A percentile compares a stretch with the other conserved stretches of the same genome.
phyloP scores from a whole-genome alignment of 176 grass and related monocot species.

The Tuctoria greenei region DNA sequence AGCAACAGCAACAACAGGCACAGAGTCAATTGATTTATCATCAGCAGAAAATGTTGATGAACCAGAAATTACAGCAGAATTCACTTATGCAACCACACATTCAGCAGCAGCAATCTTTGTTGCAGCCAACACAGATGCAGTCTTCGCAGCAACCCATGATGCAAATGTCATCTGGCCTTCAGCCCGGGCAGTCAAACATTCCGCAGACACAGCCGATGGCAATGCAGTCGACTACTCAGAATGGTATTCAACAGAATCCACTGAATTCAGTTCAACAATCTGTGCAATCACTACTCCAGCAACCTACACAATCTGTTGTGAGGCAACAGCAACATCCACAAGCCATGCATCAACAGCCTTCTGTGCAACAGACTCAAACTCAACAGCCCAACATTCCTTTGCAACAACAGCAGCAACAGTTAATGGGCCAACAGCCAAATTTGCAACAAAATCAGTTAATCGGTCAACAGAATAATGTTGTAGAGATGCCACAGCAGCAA shows the following conservation, averaged over 20 bases:
- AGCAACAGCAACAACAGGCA: conserved; percentile 71
- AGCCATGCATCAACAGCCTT: conserved; percentile 67
- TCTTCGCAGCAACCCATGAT: conserved; percentile 76
- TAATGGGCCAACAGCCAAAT: conserved; percentile 56
- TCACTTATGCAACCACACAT: conserved; percentile 57
- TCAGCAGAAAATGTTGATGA: conserved; percentile 61
- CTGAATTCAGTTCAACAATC: conserved; percentile 77
- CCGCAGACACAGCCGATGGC: conserved; percentile 53
- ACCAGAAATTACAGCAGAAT: conserved; percentile 64
- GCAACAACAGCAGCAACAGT: conserved; percentile 61
- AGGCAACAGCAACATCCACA: conserved; percentile 87
- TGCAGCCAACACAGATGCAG: conserved; percentile 70
- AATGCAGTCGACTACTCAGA: conserved; percentile 59
- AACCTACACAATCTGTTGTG: conserved; percentile 60
- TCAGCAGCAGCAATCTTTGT: conserved; percentile 74
- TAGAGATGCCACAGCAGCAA: conserved; percentile 74
- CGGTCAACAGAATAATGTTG: conserved; percentile 57
- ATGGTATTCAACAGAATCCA: conserved; percentile 62
- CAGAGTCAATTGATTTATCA: conserved; percentile 75
- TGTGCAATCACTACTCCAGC: conserved; percentile 68
- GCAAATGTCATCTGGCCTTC: conserved; percentile 69
- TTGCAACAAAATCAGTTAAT: conserved; percentile 65
- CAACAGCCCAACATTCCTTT: conserved; percentile 65
- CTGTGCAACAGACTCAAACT: conserved; percentile 58
- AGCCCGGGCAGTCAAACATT: conserved; percentile 55